phyloP scores from a whole-genome alignment of 441 rosid species.

The Adansonia gregorii region DNA sequence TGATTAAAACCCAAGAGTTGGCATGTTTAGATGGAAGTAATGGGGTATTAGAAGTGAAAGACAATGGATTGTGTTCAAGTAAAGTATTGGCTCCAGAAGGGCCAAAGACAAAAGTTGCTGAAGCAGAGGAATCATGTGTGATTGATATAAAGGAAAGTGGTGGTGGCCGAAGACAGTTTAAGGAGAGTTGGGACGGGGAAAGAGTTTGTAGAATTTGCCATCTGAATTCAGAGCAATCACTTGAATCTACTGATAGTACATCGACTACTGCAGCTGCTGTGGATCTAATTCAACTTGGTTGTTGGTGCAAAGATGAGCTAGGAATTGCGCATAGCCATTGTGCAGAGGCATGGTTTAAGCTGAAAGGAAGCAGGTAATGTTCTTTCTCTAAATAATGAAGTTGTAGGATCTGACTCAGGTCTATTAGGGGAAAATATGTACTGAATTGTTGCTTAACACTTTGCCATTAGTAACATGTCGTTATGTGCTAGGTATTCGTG shows the following conservation, averaged over 20 bases:
- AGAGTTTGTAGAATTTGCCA: constrained; percentile 84
- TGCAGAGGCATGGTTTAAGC: constrained; percentile 92
- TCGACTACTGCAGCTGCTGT: constrained; percentile 28
- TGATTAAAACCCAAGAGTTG: constrained; percentile 40
- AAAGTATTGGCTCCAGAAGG: constrained; percentile 28
- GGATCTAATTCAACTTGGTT: constrained; percentile 75
- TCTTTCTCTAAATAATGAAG: constrained; percentile 10
- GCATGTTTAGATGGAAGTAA: constrained; percentile 29
- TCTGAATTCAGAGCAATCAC: constrained; percentile 60
- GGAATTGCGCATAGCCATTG: constrained; percentile 77
- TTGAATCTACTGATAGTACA: constrained; percentile 32
- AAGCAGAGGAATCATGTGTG: constrained; percentile 43
- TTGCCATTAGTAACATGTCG: not conserved
- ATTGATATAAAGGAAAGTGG: constrained; percentile 45
- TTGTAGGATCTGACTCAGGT: not conserved
- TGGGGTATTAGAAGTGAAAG: constrained; percentile 26
- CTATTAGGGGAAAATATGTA: not conserved
- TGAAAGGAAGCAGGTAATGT: constrained; percentile 83
- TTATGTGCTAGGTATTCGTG: constrained; percentile 8
- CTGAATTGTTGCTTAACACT: constrained; percentile 3
- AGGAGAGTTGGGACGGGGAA: constrained; percentile 50
- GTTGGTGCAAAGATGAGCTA: constrained; percentile 90
- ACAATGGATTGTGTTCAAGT: constrained; percentile 32
- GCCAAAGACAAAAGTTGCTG: constrained; percentile 39
- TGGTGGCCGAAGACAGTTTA: constrained; percentile 34